A percentile compares a stretch with the other conserved stretches of the same genome.
Conservation (phyloP, 192 early-diverging fungal genomes). For the Coemansia sp. region DNA sequence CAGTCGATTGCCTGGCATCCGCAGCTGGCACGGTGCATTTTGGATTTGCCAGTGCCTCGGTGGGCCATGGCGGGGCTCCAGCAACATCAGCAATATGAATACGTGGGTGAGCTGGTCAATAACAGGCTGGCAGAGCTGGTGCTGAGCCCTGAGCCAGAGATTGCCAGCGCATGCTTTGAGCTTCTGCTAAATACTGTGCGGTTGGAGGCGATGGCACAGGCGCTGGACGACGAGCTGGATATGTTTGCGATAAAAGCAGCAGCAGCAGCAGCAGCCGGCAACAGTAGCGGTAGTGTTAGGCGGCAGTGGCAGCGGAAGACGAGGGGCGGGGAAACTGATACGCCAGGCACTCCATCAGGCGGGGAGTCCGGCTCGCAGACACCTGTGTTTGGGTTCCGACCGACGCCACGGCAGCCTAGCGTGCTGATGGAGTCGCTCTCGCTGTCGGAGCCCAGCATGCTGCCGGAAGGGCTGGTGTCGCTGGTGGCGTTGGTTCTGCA, state of each 20-base stretch:
- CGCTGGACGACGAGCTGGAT: conserved; percentile 47
- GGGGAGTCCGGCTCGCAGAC: conserved; percentile 44
- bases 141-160: conserved; percentile 37
- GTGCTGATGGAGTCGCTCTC: not conserved
- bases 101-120: conserved; percentile 38
- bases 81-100: not conserved
- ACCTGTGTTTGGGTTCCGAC: conserved; percentile 31
- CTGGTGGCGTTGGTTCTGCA: conserved; percentile 44
- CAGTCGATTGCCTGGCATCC: conserved; percentile 51
- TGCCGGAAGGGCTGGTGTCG: conserved; percentile 37
- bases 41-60: conserved; percentile 30
- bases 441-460: conserved; percentile 34
- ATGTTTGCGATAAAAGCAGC: conserved; percentile 10
- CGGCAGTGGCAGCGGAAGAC: conserved; percentile 12
- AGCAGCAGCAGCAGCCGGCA: not conserved
- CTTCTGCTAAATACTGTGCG: conserved; percentile 50
- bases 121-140: conserved; percentile 30
- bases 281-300: not conserved
- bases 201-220: conserved; percentile 39
- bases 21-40: conserved; percentile 46
- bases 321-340: not conserved
- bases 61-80: conserved; percentile 9
- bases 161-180: conserved; percentile 37
- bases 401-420: conserved; percentile 8
- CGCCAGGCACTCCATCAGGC: conserved; percentile 13